Conservation (phyloP, 306 rosid species). For the Astragalus glycyphyllos region DNA sequence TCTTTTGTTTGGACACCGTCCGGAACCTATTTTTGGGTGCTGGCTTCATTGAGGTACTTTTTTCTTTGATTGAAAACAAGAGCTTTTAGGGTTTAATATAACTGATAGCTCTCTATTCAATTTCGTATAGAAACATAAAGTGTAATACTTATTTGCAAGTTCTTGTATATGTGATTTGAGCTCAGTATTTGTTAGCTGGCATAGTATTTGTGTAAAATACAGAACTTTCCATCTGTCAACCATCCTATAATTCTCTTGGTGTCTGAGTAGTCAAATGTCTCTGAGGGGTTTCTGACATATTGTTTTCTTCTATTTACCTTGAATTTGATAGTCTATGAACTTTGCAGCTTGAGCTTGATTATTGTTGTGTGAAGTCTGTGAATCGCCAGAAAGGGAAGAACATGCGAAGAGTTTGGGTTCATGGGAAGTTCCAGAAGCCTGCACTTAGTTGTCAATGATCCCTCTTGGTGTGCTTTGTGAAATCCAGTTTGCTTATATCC, state of each 20-base stretch:
- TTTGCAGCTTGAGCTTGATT: conserved; percentile 83
- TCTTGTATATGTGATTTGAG: conserved; percentile 18
- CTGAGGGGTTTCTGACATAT: conserved; percentile 33
- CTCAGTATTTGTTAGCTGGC: conserved; percentile 13
- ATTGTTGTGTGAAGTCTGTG: conserved; percentile 83
- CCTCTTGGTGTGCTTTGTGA: conserved; percentile 10
- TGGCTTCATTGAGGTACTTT: conserved; percentile 85
- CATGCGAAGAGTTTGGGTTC: conserved; percentile 96
- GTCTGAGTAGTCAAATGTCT: conserved; percentile 32
- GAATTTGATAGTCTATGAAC: conserved; percentile 36
- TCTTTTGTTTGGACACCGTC: conserved; percentile 77
- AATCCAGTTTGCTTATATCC: neutral
- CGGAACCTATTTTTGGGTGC: conserved; percentile 71
- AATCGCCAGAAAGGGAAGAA: conserved; percentile 82
- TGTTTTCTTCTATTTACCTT: conserved; percentile 13
- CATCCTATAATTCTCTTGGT: conserved; percentile 23
- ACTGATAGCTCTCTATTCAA: conserved; percentile 22
- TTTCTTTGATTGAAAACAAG: conserved; percentile 29
- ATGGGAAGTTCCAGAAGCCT: conserved; percentile 92
- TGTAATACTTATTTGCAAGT: conserved; percentile 4
- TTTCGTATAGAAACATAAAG: conserved; percentile 15
- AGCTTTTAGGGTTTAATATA: conserved; percentile 20
- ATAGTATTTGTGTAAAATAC: conserved; percentile 19
- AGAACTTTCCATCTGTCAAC: conserved; percentile 20
- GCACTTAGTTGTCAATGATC: conserved; percentile 35